Base-by-base conservation (phyloP, 495 filamentous ascomycete genomes). In the Trichoderma reesei region DNA sequence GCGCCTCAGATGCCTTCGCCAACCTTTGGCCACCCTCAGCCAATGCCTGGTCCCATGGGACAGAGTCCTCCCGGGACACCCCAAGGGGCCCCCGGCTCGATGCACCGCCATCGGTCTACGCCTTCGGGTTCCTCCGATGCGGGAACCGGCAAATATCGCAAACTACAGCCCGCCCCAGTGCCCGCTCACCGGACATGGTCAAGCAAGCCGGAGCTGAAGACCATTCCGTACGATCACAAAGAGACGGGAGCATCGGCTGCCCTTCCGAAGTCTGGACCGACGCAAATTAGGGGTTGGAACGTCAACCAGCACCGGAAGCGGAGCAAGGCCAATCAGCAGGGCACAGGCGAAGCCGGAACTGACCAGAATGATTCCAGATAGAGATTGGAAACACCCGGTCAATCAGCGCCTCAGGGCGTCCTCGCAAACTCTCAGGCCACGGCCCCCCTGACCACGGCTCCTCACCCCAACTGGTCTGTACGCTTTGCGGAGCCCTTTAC, bases 261-360 rank as follows among this genome's bases (percentile, higher is more conserved):
- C 34, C 77, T 80, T 46, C 72, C 78, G 7, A 78, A 76, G 10
- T 73, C 71, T 13, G 79, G 79, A 0, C 78, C 79, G 0, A 79
- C 76, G 3, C 73, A 73, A 16, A 80, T 81, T n/a, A 65, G 79
- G 20, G 79, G 78, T 7, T 81, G 79, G 79, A 76, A 75, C 36
- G 61, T 63, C n/a, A 65, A 65, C 20, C 74, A 79, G 9, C 79
- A 79, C 65, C 78, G 78, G 59, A 68, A 75, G 34, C 65, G 59
- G 41, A 63, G 63, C 60, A 60, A 65, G 34, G 64, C 51, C 13
- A 26, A 41, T 33, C 41, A 65, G 18, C 36, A 59, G 18, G 41
- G 61, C 36, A 51, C 34, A 61, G 41, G 26, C 11, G 44, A 39
- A n/a, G 46, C 39, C 16, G 56, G 14, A 37, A 42, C 26, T 42